Percentiles rank a stretch among this genome's conserved stretches.
Evolutionary conservation across 257 asterid genomes (phyloP).

Genomic region (Salvia splendens): DNA sequence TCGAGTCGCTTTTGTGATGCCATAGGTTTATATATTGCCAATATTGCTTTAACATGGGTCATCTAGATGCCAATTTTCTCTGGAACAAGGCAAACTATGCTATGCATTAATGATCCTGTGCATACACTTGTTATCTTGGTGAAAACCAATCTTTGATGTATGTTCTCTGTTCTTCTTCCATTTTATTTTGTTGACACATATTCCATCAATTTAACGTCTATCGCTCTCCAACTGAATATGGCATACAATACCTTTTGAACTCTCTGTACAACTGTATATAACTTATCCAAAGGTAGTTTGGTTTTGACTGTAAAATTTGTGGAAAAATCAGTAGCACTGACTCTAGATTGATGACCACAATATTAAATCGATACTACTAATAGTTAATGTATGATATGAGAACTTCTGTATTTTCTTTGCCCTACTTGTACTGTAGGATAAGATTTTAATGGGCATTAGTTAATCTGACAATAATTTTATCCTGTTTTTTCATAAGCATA

Average conservation of each 20-base stretch:
- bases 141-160: not conserved
- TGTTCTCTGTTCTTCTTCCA: not conserved
- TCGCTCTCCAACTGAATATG: no score
- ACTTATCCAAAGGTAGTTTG: no score
- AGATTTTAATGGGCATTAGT: no score
- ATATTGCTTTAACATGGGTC: not conserved
- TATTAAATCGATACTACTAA: no score
- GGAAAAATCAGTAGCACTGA: not conserved
- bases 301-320: not conserved
- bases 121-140: not conserved
- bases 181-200: not conserved
- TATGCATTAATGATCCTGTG: not conserved
- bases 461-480: no score
- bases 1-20: not conserved
- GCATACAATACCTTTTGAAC: no score
- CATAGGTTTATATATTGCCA: not conserved
- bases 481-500: not conserved
- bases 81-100: not conserved
- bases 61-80: not conserved
- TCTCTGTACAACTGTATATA: no score
- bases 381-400: not conserved
- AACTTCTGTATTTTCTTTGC: no score
- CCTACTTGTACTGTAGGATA: no score
- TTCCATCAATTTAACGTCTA: no score
- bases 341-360: not conserved